A percentile compares a stretch with the other conserved stretches of the same genome.
phyloP scores from a whole-genome alignment of 345 rosid species.

The Turnera subulata region DNA sequence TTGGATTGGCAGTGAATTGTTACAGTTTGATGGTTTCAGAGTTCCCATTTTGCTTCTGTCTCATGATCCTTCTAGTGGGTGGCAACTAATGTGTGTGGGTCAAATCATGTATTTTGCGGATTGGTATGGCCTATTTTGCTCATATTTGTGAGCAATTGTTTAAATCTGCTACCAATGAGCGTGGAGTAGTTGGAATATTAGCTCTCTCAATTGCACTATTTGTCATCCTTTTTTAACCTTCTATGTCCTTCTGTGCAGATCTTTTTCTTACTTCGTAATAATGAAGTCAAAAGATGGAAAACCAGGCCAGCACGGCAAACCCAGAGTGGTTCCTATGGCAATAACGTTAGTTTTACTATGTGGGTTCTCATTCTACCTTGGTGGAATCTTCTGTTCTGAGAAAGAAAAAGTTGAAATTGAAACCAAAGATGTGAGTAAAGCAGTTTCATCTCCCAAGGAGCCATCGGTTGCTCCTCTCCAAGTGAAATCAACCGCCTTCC shows the following conservation, averaged over 20 bases:
- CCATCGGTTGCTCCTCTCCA: conserved; percentile 42
- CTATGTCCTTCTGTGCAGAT: conserved; percentile 25
- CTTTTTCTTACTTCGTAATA: conserved; percentile 13
- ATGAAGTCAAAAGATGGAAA: conserved; percentile 94
- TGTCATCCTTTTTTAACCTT: too few species aligned
- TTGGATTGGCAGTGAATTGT: too few species aligned
- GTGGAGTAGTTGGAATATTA: not conserved
- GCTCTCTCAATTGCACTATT: too few species aligned
- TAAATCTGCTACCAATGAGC: too few species aligned
- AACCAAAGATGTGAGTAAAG: conserved; percentile 30
- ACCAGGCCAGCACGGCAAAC: conserved; percentile 48
- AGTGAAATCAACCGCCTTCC: conserved; percentile 51
- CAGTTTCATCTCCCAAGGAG: conserved; percentile 49
- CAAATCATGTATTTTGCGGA: not conserved
- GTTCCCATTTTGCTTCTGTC: too few species aligned
- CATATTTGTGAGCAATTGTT: not conserved
- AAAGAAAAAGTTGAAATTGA: conserved; percentile 30
- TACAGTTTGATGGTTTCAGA: too few species aligned
- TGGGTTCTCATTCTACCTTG: conserved; percentile 87
- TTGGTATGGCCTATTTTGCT: not conserved
- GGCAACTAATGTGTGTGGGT: not conserved
- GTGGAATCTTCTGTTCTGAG: conserved; percentile 71
- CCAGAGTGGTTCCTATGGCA: conserved; percentile 43
- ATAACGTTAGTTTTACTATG: conserved; percentile 49
- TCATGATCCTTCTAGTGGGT: not conserved